Percentiles rank a stretch among this genome's conserved stretches.
Conservation (phyloP, 495 filamentous ascomycete genomes). For the Aspergillus sclerotioniger region DNA sequence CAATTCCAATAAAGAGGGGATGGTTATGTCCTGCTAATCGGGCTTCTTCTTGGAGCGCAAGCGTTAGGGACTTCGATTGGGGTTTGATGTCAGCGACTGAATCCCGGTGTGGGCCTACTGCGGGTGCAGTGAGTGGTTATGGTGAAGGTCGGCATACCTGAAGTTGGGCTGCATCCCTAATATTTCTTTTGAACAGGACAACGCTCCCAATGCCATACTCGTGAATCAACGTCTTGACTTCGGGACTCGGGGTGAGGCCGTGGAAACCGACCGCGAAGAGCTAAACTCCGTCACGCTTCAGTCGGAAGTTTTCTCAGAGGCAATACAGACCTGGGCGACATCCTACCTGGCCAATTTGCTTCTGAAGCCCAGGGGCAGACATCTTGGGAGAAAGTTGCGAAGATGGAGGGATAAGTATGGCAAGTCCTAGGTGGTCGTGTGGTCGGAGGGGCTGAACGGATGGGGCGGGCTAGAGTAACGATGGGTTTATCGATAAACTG, state of each 20-base stretch:
- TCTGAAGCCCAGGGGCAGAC: constrained; percentile 27
- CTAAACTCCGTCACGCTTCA: constrained; percentile 25
- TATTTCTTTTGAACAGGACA: constrained; percentile 48
- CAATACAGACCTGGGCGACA: background rate
- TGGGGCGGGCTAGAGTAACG: background rate
- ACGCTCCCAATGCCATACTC: constrained; percentile 46
- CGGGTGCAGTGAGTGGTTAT: background rate
- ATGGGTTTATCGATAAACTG: background rate
- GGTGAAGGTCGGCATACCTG: constrained; percentile 23
- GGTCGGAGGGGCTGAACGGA: background rate
- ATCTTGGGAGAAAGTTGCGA: constrained; percentile 11
- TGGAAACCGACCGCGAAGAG: constrained; percentile 53
- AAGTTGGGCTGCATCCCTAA: constrained; percentile 39
- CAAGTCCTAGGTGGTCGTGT: background rate
- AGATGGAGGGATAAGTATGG: background rate
- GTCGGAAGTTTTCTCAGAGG: background rate
- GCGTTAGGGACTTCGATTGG: constrained; percentile 31
- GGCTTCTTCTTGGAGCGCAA: constrained; percentile 40
- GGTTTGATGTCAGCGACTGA: background rate
- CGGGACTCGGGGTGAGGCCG: constrained; percentile 40
- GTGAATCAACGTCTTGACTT: constrained; percentile 48
- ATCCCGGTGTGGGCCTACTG: background rate
- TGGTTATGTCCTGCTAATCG: constrained; percentile 36
- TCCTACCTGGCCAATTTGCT: constrained; percentile 36
- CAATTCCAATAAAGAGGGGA: constrained; percentile 45